A percentile compares a stretch with the other conserved stretches of the same genome.
Conservation (phyloP, 2,329 filamentous ascomycete species). For the Fusarium lyarnte region DNA sequence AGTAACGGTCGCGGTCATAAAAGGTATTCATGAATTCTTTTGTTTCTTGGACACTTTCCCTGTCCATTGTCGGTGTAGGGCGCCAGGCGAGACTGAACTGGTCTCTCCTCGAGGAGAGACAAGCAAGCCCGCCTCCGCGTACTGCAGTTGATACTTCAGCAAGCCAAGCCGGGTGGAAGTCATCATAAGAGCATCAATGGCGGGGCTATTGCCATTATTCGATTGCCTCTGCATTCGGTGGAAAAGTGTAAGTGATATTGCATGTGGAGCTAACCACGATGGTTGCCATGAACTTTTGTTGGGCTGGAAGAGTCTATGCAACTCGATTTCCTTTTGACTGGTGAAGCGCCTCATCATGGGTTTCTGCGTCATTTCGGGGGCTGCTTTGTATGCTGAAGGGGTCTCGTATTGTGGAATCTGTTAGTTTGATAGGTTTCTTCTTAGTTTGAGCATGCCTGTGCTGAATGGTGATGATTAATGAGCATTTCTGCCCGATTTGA, state of each 20-base stretch:
- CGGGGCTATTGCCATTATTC: conserved; percentile 17
- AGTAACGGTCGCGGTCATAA: background rate
- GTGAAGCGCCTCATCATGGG: background rate
- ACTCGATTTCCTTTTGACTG: background rate
- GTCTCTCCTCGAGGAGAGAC: background rate
- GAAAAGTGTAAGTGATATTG: background rate
- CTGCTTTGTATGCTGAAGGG: background rate
- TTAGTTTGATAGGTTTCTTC: conserved; percentile 1
- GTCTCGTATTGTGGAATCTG: background rate
- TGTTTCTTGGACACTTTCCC: background rate
- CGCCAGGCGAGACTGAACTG: background rate
- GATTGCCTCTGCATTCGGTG: conserved; percentile 8
- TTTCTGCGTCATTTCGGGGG: conserved; percentile 19
- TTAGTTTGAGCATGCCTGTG: background rate
- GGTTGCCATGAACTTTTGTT: conserved; percentile 18
- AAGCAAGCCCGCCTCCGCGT: background rate
- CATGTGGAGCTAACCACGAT: background rate
- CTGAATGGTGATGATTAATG: background rate
- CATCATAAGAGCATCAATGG: conserved; percentile 22
- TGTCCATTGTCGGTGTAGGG: background rate
- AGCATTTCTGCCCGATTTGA: background rate
- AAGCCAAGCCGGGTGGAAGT: conserved; percentile 28
- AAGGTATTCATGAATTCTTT: conserved; percentile 1
- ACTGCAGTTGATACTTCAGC: conserved; percentile 23
- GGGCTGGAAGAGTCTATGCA: conserved; percentile 10